These are phyloP conservation scores for Phaeosphaeriaceae sp. DNA, from an alignment of 2,329 filamentous ascomycete species.

Conservation along the genomic window DNA sequence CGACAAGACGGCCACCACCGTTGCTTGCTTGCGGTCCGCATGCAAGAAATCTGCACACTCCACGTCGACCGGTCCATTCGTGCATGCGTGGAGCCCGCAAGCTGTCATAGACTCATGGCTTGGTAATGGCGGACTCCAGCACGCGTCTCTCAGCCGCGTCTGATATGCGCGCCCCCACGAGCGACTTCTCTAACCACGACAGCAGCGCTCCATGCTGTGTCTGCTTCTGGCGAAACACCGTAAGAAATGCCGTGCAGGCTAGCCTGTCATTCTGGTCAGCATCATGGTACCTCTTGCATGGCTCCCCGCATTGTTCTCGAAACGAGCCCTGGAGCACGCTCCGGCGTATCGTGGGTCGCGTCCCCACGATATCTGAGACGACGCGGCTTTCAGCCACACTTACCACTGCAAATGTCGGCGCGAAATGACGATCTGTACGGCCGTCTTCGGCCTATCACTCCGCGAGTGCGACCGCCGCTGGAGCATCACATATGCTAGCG, in stretches of 20 bases:
- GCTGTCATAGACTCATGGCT: conserved; percentile 10
- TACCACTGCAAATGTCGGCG: conserved; percentile 69
- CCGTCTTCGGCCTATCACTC: conserved; percentile 33
- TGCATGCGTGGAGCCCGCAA: neutral
- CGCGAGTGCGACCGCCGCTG: conserved; percentile 59
- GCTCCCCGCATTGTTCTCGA: conserved; percentile 27
- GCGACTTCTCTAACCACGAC: conserved; percentile 65
- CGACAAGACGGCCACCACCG: neutral
- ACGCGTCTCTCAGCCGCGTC: conserved; percentile 23
- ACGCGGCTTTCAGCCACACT: conserved; percentile 46
- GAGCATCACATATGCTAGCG: conserved; percentile 69
- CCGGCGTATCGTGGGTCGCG: conserved; percentile 15
- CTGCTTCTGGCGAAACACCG: conserved; percentile 74
- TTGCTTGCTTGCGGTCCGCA: conserved; percentile 5
- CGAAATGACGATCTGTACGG: conserved; percentile 58
- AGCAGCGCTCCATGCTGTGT: conserved; percentile 70
- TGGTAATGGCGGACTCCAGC: conserved; percentile 7
- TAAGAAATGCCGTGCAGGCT: conserved; percentile 72
- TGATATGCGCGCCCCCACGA: conserved; percentile 43
- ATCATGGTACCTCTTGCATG: conserved; percentile 7
- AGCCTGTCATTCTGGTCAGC: conserved; percentile 59
- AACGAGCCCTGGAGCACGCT: conserved; percentile 18
- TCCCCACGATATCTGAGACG: conserved; percentile 31
- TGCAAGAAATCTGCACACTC: neutral
- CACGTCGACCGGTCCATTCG: neutral